Percentiles rank a stretch among this genome's conserved stretches.
These are phyloP conservation scores for Chaetomiaceae sp. DNA, from an alignment of 2,329 filamentous ascomycete species.

Conservation along the genomic window DNA sequence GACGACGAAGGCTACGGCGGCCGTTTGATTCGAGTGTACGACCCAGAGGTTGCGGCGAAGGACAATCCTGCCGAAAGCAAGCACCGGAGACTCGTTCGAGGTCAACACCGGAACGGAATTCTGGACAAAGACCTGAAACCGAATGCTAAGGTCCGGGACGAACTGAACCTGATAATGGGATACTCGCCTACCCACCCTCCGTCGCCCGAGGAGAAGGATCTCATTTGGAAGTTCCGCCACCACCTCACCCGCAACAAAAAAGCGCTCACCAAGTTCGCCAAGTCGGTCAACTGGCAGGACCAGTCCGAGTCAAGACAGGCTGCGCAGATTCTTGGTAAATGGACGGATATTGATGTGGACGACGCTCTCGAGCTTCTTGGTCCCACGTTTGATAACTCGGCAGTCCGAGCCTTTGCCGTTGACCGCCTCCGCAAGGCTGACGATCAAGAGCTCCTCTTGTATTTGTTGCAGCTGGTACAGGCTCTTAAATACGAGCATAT, in stretches of 20 bases:
- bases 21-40: slow-evolving; percentile 79
- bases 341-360: slow-evolving; percentile 96
- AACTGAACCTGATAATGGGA: slow-evolving; percentile 83
- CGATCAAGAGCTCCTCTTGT: slow-evolving; percentile 84
- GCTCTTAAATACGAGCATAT: slow-evolving; percentile 90
- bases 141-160: slow-evolving; percentile 91
- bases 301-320: slow-evolving; percentile 80
- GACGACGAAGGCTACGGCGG: slow-evolving; percentile 47
- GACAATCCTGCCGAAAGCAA: slow-evolving; percentile 96
- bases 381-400: slow-evolving; percentile 82
- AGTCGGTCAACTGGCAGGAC: slow-evolving; percentile 93
- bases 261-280: slow-evolving; percentile 93
- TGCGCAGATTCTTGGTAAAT: slow-evolving; percentile 82
- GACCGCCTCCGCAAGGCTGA: slow-evolving; percentile 86
- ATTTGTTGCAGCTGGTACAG: slow-evolving; percentile 90
- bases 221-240: slow-evolving; percentile 96
- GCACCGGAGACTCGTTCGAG: slow-evolving; percentile 84
- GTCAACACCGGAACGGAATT: slow-evolving; percentile 84
- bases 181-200: slow-evolving; percentile 90
- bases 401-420: slow-evolving; percentile 89
- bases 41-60: slow-evolving; percentile 81
- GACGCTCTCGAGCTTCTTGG: slow-evolving; percentile 92
- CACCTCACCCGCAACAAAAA: slow-evolving; percentile 89
- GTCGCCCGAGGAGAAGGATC: slow-evolving; percentile 85
- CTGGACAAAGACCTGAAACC: slow-evolving; percentile 93